Percentiles rank a stretch among this genome's conserved stretches.
Evolutionary conservation across 2,329 filamentous ascomycete species (phyloP).

Genomic region (Alternaria conjuncta): DNA sequence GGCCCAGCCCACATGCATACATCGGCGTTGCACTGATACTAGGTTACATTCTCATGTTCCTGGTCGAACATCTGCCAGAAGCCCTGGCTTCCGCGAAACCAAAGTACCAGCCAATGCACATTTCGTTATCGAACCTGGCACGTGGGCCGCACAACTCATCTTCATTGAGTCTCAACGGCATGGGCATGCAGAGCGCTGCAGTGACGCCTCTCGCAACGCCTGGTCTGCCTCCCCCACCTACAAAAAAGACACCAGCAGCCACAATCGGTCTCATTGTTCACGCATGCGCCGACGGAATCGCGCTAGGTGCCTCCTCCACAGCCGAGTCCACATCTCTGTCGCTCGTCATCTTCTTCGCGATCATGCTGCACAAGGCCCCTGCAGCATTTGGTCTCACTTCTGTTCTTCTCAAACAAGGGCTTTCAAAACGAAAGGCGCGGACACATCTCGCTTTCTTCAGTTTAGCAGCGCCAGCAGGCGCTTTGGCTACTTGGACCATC

Average conservation of each 20-base stretch:
- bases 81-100: conserved; percentile 59
- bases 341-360: conserved; percentile 91
- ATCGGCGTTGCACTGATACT: conserved; percentile 86
- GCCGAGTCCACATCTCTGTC: conserved; percentile 70
- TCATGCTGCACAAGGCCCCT: conserved; percentile 97
- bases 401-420: conserved; percentile 85
- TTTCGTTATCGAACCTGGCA: conserved; percentile 83
- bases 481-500: conserved; percentile 80
- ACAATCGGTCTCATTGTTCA: conserved; percentile 96
- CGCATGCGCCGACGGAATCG: conserved; percentile 92
- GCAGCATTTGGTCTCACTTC: conserved; percentile 95
- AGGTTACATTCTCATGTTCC: conserved; percentile 95
- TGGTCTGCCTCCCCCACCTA: conserved; percentile 43
- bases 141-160: conserved; percentile 54
- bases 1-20: conserved; percentile 67
- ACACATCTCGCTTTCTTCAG: conserved; percentile 91
- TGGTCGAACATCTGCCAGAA: conserved; percentile 70
- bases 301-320: conserved; percentile 82
- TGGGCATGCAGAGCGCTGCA: conserved; percentile 33
- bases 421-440: conserved; percentile 83
- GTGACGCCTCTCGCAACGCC: conserved; percentile 40
- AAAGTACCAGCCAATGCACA: conserved; percentile 76
- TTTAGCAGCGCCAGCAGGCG: conserved; percentile 85
- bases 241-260: conserved; percentile 52
- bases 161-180: conserved; percentile 42